Percentiles rank a stretch among this genome's conserved stretches.
Evolutionary conservation across 257 asterid species (phyloP).

Genomic region (Misopates orontium): DNA sequence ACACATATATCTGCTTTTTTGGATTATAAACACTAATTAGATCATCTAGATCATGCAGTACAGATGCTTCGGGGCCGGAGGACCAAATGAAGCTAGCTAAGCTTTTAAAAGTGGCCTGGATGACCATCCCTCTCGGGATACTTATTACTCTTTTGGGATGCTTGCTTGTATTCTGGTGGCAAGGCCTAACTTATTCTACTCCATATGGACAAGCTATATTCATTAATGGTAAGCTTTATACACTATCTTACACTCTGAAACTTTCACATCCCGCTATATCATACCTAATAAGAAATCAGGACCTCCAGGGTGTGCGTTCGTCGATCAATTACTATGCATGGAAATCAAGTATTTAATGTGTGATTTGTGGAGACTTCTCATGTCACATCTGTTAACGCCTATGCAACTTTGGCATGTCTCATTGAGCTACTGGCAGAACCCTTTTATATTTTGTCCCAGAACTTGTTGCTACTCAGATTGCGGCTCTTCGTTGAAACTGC

Average conservation of each 20-base stretch:
- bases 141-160: constrained; percentile 60
- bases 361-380: constrained; percentile 7
- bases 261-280: background rate
- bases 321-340: constrained; percentile 10
- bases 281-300: background rate
- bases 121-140: constrained; percentile 76
- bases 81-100: constrained; percentile 59
- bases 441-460: constrained; percentile 87
- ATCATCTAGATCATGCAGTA: constrained; percentile 50
- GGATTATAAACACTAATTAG: constrained; percentile 25
- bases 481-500: constrained; percentile 76
- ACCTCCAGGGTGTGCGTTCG: constrained; percentile 2
- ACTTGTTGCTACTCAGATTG: constrained; percentile 76
- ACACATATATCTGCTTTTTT: constrained; percentile 17
- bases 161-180: constrained; percentile 82
- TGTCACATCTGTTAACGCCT: constrained; percentile 11
- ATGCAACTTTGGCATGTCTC: constrained; percentile 86
- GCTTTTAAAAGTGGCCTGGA: constrained; percentile 90
- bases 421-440: constrained; percentile 96
- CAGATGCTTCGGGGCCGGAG: constrained; percentile 53
- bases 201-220: constrained; percentile 85
- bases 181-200: constrained; percentile 62
- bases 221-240: constrained; percentile 62
- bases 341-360: background rate
- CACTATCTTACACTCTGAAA: background rate